Evolutionary conservation across 1,139 yeast genomes (phyloP).

Genomic region (Hansenula sp.): DNA sequence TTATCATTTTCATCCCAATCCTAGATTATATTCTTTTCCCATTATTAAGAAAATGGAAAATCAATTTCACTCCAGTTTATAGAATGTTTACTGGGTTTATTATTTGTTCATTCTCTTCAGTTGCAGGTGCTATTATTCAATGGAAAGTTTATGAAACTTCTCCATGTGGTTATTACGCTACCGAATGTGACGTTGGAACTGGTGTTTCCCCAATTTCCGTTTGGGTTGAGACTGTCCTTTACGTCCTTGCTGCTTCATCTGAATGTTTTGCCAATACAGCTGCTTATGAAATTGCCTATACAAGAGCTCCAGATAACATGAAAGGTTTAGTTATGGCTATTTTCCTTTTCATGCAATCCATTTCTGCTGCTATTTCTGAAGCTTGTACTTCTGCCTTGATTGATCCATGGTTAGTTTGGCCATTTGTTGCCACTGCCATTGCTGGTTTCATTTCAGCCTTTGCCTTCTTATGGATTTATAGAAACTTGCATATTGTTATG

Average conservation of each 20-base stretch:
- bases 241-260: slow-evolving; percentile 52
- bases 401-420: slow-evolving; percentile 50
- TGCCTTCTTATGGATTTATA: slow-evolving; percentile 40
- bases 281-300: slow-evolving; percentile 63
- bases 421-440: slow-evolving; percentile 44
- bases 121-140: slow-evolving; percentile 77
- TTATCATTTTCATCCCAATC: slow-evolving; percentile 57
- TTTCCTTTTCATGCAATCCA: slow-evolving; percentile 54
- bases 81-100: slow-evolving; percentile 72
- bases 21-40: slow-evolving; percentile 56
- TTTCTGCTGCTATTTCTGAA: slow-evolving; percentile 51
- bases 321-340: slow-evolving; percentile 63
- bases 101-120: slow-evolving; percentile 64
- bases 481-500: slow-evolving; percentile 50
- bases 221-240: slow-evolving; percentile 47
- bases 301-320: slow-evolving; percentile 60
- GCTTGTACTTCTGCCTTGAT: slow-evolving; percentile 49
- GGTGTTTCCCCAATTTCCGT: slow-evolving; percentile 45
- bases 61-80: slow-evolving; percentile 63
- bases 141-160: slow-evolving; percentile 63
- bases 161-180: slow-evolving; percentile 53
- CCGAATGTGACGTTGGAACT: slow-evolving; percentile 38
- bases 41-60: slow-evolving; percentile 42
- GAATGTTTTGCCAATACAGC: slow-evolving; percentile 66
- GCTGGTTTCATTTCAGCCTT: slow-evolving; percentile 39